Percentiles rank a stretch among this genome's conserved stretches.
Evolutionary conservation across 495 filamentous ascomycete genomes (phyloP).

Genomic region (Choiromyces venosus): DNA sequence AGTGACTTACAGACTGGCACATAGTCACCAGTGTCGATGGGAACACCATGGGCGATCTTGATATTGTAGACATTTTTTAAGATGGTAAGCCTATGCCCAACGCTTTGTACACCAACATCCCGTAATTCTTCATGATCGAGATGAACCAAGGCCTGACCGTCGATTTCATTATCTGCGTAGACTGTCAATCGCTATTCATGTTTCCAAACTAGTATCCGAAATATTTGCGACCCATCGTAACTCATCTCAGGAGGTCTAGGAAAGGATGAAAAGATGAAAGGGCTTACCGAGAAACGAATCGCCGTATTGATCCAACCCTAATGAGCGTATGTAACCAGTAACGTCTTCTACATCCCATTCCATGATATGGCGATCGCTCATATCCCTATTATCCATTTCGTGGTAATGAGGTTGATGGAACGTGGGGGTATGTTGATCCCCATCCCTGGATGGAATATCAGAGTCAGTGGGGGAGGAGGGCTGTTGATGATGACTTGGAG

Average conservation of each 20-base stretch:
- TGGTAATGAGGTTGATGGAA: slow-evolving; percentile 16
- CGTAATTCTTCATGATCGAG: slow-evolving; percentile 88
- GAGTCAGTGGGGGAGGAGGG: slow-evolving; percentile 32
- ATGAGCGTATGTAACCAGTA: slow-evolving; percentile 71
- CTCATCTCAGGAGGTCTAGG: slow-evolving; percentile 29
- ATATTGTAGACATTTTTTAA: slow-evolving; percentile 91
- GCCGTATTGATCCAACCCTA: slow-evolving; percentile 79
- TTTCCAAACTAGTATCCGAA: slow-evolving; percentile 6
- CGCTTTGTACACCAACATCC: slow-evolving; percentile 85
- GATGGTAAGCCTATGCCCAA: slow-evolving; percentile 90
- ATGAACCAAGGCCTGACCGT: slow-evolving; percentile 83
- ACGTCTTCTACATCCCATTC: slow-evolving; percentile 88
- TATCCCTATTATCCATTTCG: slow-evolving; percentile 20
- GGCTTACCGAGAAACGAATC: slow-evolving; percentile 58
- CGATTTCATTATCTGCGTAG: slow-evolving; percentile 77
- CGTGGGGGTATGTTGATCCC: slow-evolving; percentile 34
- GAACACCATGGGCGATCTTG: slow-evolving; percentile 85
- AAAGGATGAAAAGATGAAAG: slow-evolving; percentile 27
- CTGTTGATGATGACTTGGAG: slow-evolving; percentile 27
- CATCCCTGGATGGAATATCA: slow-evolving; percentile 29
- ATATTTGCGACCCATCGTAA: slow-evolving; percentile 21
- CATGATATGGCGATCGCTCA: slow-evolving; percentile 52
- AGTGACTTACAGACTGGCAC: slow-evolving; percentile 74
- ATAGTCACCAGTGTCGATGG: slow-evolving; percentile 87
- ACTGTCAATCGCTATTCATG: slow-evolving; percentile 17